Evolutionary conservation across 148 eudicot species (phyloP).

Genomic region (Cornus controversa): DNA sequence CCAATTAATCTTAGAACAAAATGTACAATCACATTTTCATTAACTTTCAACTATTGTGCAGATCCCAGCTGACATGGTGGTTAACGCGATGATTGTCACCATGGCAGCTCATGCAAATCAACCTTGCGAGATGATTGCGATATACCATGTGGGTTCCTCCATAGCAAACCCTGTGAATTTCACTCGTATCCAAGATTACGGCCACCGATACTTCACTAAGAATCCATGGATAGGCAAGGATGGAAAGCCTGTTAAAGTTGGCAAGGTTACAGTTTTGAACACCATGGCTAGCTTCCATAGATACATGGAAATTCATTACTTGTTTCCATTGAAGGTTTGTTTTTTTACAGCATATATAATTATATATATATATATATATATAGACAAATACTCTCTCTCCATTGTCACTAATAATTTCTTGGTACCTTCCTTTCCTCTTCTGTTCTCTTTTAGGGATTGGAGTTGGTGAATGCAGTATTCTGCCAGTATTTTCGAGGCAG

Average conservation of each 20-base stretch:
- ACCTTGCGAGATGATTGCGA: slow-evolving; percentile 22
- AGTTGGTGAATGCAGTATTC: slow-evolving; percentile 41
- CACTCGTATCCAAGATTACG: slow-evolving; percentile 33
- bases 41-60: slow-evolving; percentile 17
- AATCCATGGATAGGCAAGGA: too few species aligned
- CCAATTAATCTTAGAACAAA: neutral
- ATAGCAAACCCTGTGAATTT: slow-evolving; percentile 41
- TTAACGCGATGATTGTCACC: slow-evolving; percentile 52
- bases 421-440: neutral
- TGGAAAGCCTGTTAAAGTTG: too few species aligned
- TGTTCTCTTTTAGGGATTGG: slow-evolving; percentile 38
- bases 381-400: too few species aligned
- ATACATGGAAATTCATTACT: slow-evolving; percentile 49
- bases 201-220: slow-evolving; percentile 39
- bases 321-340: slow-evolving; percentile 55
- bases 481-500: slow-evolving; percentile 48
- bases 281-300: slow-evolving; percentile 46
- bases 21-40: neutral
- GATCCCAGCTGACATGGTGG: slow-evolving; percentile 70
- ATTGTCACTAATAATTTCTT: too few species aligned
- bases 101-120: slow-evolving; percentile 45
- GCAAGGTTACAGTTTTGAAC: too few species aligned
- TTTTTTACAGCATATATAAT: neutral
- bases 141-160: slow-evolving; percentile 68
- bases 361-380: too few species aligned